Percentiles rank a stretch among this genome's conserved stretches.
Conservation (phyloP, 768 basidiomycete genomes). For the Cystobasidiopsis lactophilus region DNA sequence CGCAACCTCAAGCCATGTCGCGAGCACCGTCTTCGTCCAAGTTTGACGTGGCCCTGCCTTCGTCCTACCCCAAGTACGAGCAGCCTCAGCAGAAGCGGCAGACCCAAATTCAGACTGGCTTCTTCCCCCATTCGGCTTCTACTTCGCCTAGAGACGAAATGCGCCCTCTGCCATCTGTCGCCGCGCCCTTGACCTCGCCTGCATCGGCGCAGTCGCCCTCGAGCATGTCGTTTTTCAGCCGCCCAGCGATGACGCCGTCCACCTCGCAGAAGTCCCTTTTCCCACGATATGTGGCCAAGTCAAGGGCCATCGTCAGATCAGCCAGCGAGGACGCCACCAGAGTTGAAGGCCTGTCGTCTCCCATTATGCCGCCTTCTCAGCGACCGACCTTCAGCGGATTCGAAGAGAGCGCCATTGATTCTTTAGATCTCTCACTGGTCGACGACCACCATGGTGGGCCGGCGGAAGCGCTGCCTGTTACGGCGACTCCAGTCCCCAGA, state of each 20-base stretch:
- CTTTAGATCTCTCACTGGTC: background rate
- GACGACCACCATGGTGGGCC: background rate
- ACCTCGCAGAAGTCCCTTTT: background rate
- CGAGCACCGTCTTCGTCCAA: constrained; percentile 1
- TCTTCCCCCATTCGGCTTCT: background rate
- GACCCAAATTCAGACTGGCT: background rate
- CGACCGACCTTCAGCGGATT: background rate
- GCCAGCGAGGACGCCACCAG: background rate
- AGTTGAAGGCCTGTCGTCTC: background rate
- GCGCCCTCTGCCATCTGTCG: no score
- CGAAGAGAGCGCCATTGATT: background rate
- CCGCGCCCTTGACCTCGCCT: no score
- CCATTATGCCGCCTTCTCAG: background rate
- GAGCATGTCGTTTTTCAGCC: no score
- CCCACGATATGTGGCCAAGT: constrained; percentile 6
- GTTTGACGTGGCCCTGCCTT: background rate
- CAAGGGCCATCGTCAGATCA: background rate
- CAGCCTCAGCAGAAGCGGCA: background rate
- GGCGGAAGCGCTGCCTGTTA: background rate
- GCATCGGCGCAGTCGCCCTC: no score
- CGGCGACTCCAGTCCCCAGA: background rate
- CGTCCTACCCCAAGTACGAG: background rate
- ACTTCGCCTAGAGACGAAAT: background rate
- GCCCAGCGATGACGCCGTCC: background rate
- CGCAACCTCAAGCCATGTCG: background rate